phyloP scores from a whole-genome alignment of 176 grass and related monocot genomes.

The Musa acuminata region DNA sequence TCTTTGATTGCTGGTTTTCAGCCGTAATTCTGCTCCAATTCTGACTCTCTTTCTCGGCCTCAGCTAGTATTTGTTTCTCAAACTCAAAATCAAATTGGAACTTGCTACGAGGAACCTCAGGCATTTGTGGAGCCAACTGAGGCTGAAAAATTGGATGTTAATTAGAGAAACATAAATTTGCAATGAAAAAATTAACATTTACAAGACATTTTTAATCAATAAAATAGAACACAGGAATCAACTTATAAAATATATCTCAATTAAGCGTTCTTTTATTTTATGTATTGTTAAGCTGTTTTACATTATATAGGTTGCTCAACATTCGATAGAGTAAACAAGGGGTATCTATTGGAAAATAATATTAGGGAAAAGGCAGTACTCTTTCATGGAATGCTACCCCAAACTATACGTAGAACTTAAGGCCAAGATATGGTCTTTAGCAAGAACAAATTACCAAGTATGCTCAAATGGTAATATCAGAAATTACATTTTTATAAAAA shows the following conservation, averaged over 20 bases:
- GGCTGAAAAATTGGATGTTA: constrained; percentile 42
- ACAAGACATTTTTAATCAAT: background rate
- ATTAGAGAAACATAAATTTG: constrained; percentile 10
- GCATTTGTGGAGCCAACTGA: constrained; percentile 52
- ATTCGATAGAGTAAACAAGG: background rate
- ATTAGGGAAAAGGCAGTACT: background rate
- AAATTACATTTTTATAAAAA: too few relatives aligned
- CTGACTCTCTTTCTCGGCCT: constrained; percentile 80
- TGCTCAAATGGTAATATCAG: too few relatives aligned
- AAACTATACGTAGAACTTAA: too few relatives aligned
- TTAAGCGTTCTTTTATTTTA: background rate
- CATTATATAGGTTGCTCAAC: background rate
- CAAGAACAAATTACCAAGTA: too few relatives aligned
- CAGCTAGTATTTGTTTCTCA: constrained; percentile 82
- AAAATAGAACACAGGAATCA: background rate
- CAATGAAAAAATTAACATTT: background rate
- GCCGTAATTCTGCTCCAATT: constrained; percentile 68
- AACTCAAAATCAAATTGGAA: constrained; percentile 94
- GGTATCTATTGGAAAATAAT: background rate
- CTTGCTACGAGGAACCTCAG: constrained; percentile 61
- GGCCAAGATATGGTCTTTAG: too few relatives aligned
- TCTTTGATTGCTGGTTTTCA: constrained; percentile 45
- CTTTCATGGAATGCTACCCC: too few relatives aligned
- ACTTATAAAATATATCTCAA: background rate
- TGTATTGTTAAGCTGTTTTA: background rate